Evolutionary conservation across 345 rosid species (phyloP).

Genomic region (Dimocarpus longan): DNA sequence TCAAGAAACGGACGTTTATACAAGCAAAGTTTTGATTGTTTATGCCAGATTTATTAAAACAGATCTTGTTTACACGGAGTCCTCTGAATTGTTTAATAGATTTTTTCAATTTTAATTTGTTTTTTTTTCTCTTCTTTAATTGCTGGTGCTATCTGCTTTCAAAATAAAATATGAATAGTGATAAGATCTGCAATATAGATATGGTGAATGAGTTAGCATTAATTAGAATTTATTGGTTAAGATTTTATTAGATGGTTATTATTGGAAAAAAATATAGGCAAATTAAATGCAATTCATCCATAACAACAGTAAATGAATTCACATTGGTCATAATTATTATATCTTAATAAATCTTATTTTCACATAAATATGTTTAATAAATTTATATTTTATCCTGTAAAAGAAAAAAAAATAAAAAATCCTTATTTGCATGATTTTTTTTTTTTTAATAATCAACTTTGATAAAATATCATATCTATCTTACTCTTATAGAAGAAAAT

Average conservation of each 20-base stretch:
- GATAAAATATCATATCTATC: no score
- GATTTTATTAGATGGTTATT: not conserved
- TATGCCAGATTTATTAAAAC: not conserved
- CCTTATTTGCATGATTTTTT: no score
- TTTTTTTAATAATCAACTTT: no score
- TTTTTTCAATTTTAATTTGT: no score
- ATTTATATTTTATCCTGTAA: no score
- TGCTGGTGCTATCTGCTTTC: not conserved
- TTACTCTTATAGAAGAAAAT: no score
- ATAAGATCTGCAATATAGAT: not conserved
- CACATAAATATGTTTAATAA: not conserved
- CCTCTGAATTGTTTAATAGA: no score
- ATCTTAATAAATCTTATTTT: not conserved
- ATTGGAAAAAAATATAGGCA: not conserved
- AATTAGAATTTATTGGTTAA: not conserved
- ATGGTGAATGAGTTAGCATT: not conserved
- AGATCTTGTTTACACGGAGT: not conserved
- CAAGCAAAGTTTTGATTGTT: not conserved
- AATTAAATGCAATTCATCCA: not conserved
- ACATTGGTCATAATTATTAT: not conserved
- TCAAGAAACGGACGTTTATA: not conserved
- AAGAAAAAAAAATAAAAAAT: no score
- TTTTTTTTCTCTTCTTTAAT: no score
- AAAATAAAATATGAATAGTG: not conserved
- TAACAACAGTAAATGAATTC: not conserved